Evolutionary conservation across 2,329 filamentous ascomycete species (phyloP).

Genomic region (Sporothrix luriei): DNA sequence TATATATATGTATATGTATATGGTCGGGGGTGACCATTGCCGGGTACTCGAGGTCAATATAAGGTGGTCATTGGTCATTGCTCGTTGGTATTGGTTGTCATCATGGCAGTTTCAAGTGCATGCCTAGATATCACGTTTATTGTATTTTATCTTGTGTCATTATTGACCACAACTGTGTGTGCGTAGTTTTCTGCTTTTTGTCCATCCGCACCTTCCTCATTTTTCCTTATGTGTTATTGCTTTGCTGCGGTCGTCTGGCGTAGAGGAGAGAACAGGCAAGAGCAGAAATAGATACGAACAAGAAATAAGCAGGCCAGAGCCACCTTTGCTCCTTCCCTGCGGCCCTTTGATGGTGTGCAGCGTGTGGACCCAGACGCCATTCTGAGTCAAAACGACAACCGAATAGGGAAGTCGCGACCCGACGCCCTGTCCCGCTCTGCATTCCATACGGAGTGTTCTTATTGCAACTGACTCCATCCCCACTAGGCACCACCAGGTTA

Average conservation of each 20-base stretch:
- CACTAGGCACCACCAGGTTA: not conserved
- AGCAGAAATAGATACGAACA: not conserved
- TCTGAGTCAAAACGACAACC: not conserved
- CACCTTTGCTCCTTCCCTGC: not conserved
- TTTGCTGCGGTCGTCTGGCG: too few species aligned
- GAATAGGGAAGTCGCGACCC: conserved; percentile 9
- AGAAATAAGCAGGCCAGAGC: too few species aligned
- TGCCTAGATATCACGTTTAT: too few species aligned
- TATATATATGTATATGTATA: not conserved
- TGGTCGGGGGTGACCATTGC: not conserved
- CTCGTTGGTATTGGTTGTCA: conserved; percentile 19
- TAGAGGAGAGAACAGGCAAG: not conserved
- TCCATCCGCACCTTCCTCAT: not conserved
- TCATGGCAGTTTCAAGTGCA: conserved; percentile 16
- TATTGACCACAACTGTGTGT: not conserved
- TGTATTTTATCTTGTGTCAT: not conserved
- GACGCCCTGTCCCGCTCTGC: conserved; percentile 7
- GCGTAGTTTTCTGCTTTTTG: not conserved
- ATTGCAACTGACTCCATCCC: not conserved
- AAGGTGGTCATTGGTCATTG: conserved; percentile 19
- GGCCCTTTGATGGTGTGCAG: not conserved
- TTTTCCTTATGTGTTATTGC: not conserved
- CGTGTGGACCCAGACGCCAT: not conserved
- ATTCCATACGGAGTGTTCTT: not conserved
- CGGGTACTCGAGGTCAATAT: not conserved